These are phyloP conservation scores for Leishmania gerbilli DNA, from an alignment of 208 protist species.

Conservation along the genomic window DNA sequence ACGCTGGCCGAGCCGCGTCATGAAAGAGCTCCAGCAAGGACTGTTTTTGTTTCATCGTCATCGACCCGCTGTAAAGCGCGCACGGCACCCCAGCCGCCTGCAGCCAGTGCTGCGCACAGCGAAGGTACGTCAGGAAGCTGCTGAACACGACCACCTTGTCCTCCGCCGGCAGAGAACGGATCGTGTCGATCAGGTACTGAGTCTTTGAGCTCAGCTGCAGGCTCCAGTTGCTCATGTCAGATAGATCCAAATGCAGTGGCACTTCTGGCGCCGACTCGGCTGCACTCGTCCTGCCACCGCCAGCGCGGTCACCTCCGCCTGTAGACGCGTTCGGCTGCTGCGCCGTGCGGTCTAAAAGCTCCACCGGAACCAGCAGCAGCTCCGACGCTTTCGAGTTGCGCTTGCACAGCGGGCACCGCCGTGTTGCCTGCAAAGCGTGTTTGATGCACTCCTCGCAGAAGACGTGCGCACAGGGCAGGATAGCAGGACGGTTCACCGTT, in stretches of 20 bases:
- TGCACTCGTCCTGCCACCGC: neutral
- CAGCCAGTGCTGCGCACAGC: slow-evolving; percentile 83
- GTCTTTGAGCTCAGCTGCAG: slow-evolving; percentile 72
- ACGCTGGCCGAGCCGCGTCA: slow-evolving; percentile 4
- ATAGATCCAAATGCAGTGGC: slow-evolving; percentile 25
- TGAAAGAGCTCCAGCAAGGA: slow-evolving; percentile 55
- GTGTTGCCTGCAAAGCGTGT: slow-evolving; percentile 44
- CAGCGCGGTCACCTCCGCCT: neutral
- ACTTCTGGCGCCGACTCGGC: slow-evolving; percentile 6
- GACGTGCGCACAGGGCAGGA: slow-evolving; percentile 80
- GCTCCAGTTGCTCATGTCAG: slow-evolving; percentile 41
- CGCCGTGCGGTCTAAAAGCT: slow-evolving; percentile 23
- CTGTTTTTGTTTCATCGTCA: slow-evolving; percentile 59
- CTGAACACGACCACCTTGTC: slow-evolving; percentile 95
- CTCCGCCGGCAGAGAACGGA: slow-evolving; percentile 34
- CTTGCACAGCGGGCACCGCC: slow-evolving; percentile 66
- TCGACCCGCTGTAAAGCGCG: slow-evolving; percentile 50
- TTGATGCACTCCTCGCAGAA: slow-evolving; percentile 75
- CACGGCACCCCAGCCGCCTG: slow-evolving; percentile 33
- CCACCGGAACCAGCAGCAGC: slow-evolving; percentile 46
- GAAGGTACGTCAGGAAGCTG: slow-evolving; percentile 93
- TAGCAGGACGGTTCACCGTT: slow-evolving; percentile 48
- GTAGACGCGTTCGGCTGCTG: neutral
- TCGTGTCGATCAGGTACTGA: slow-evolving; percentile 40
- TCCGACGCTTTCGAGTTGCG: slow-evolving; percentile 24